Evolutionary conservation across 1,139 yeast species (phyloP).

Genomic region (Scheffersomyces segobiensis): DNA sequence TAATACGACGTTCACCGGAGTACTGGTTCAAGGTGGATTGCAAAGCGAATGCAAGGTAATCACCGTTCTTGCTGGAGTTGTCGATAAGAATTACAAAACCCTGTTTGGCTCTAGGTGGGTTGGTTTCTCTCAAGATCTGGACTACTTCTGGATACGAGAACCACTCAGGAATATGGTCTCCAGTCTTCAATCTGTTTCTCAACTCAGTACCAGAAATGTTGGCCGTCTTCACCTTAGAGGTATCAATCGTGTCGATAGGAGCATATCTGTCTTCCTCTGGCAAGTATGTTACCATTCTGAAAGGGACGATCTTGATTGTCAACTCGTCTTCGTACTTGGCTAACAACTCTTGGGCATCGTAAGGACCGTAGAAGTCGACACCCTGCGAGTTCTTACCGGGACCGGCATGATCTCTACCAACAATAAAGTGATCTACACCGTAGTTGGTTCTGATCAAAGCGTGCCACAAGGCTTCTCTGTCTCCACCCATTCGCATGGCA

Average conservation of each 20-base stretch:
- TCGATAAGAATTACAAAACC: slow-evolving; percentile 79
- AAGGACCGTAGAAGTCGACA: slow-evolving; percentile 93
- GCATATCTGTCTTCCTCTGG: slow-evolving; percentile 96
- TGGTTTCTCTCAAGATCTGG: slow-evolving; percentile 82
- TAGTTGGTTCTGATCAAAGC: slow-evolving; percentile 94
- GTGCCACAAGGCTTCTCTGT: slow-evolving; percentile 98
- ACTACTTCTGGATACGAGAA: slow-evolving; percentile 97
- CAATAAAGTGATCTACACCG: slow-evolving; percentile 96
- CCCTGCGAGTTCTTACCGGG: slow-evolving; percentile 95
- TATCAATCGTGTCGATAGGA: slow-evolving; percentile 88
- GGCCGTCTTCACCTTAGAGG: slow-evolving; percentile 72
- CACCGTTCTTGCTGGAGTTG: slow-evolving; percentile 54
- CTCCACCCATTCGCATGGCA: slow-evolving; percentile 99
- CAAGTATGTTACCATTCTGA: slow-evolving; percentile 93
- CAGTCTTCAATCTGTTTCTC: slow-evolving; percentile 83
- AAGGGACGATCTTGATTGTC: slow-evolving; percentile 82
- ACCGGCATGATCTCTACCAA: slow-evolving; percentile 98
- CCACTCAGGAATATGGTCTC: slow-evolving; percentile 92
- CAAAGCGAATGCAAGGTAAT: slow-evolving; percentile 71
- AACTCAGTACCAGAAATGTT: slow-evolving; percentile 95
- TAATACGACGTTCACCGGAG: slow-evolving; percentile 82
- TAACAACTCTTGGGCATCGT: slow-evolving; percentile 91
- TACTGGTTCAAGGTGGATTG: slow-evolving; percentile 89
- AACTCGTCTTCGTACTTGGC: slow-evolving; percentile 74
- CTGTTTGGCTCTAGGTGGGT: slow-evolving; percentile 88